Percentiles rank a stretch among this genome's conserved stretches.
These are phyloP conservation scores for Solanum sparsipilum DNA, from an alignment of 257 asterid species.

Conservation along the genomic window DNA sequence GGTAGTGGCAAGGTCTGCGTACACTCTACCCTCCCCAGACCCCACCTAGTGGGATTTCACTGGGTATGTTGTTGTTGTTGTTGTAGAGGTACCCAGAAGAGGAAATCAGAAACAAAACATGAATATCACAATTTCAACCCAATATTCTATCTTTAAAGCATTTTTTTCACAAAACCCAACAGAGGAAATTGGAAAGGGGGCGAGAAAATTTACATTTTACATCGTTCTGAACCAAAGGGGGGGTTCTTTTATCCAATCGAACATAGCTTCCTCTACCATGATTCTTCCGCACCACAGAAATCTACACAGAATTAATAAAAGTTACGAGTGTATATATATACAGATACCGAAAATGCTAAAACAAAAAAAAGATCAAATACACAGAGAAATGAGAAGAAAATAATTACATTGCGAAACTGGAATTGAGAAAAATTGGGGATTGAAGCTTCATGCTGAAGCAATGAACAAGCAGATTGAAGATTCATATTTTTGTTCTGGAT, in stretches of 20 bases:
- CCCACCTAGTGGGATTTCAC: too few relatives aligned
- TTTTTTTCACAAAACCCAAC: background rate
- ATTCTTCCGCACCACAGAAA: constrained; percentile 9
- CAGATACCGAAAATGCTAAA: background rate
- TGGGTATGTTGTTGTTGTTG: too few relatives aligned
- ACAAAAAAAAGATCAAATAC: background rate
- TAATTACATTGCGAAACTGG: constrained; percentile 33
- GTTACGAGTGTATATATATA: background rate
- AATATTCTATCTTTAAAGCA: background rate
- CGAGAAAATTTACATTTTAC: constrained; percentile 28
- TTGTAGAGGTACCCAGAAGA: background rate
- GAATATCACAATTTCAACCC: background rate
- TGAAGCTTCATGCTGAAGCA: constrained; percentile 28
- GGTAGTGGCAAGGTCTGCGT: too few relatives aligned
- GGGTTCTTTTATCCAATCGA: constrained; percentile 9
- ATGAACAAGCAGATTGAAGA: constrained; percentile 29
- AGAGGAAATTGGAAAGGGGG: background rate
- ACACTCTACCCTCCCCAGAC: too few relatives aligned
- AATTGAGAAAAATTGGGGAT: constrained; percentile 16
- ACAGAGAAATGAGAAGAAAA: background rate
- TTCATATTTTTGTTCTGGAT: constrained; percentile 23
- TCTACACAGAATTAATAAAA: constrained; percentile 16
- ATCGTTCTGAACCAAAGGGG: constrained; percentile 19
- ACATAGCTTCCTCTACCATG: constrained; percentile 4
- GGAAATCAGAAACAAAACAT: background rate